These are phyloP conservation scores for Chaetomium olivaceum DNA, from an alignment of 2,329 filamentous ascomycete species.

Conservation along the genomic window DNA sequence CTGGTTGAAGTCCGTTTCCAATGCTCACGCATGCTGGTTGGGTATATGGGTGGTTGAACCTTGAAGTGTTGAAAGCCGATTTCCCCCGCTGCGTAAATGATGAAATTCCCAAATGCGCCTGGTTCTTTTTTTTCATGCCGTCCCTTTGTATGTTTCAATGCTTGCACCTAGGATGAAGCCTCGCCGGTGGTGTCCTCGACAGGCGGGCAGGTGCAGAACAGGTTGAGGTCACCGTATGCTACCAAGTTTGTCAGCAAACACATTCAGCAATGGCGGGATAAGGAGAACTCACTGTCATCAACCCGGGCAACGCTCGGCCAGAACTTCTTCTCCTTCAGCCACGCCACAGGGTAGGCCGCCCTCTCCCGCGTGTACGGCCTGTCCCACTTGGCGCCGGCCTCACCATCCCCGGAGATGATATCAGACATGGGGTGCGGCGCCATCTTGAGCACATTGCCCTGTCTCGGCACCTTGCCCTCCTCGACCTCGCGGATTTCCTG, in stretches of 20 bases:
- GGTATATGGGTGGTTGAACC: slow-evolving; percentile 18
- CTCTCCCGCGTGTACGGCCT: slow-evolving; percentile 77
- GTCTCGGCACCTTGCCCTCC: slow-evolving; percentile 70
- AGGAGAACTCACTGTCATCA: slow-evolving; percentile 72
- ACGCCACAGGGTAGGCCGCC: slow-evolving; percentile 83
- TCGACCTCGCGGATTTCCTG: slow-evolving; percentile 83
- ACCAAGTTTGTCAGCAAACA: slow-evolving; percentile 25
- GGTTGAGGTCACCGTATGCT: slow-evolving; percentile 88
- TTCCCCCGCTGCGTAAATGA: neutral
- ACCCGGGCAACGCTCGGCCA: slow-evolving; percentile 87
- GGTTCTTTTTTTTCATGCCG: neutral
- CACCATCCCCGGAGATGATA: slow-evolving; percentile 62
- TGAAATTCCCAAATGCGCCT: slow-evolving; percentile 6
- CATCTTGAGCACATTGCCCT: slow-evolving; percentile 85
- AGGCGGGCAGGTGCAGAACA: slow-evolving; percentile 92
- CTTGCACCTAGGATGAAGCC: slow-evolving; percentile 18
- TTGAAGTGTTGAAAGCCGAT: slow-evolving; percentile 20
- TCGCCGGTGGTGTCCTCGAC: slow-evolving; percentile 63
- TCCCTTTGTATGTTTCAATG: neutral
- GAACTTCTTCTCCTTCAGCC: slow-evolving; percentile 92
- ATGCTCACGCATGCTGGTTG: slow-evolving; percentile 11
- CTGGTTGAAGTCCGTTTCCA: slow-evolving; percentile 10
- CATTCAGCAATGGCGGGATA: too few relatives aligned
- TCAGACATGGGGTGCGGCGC: slow-evolving; percentile 84
- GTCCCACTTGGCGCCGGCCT: slow-evolving; percentile 65